These are phyloP conservation scores for Diplodia seriata DNA, from an alignment of 2,329 filamentous ascomycete genomes.

Conservation along the genomic window DNA sequence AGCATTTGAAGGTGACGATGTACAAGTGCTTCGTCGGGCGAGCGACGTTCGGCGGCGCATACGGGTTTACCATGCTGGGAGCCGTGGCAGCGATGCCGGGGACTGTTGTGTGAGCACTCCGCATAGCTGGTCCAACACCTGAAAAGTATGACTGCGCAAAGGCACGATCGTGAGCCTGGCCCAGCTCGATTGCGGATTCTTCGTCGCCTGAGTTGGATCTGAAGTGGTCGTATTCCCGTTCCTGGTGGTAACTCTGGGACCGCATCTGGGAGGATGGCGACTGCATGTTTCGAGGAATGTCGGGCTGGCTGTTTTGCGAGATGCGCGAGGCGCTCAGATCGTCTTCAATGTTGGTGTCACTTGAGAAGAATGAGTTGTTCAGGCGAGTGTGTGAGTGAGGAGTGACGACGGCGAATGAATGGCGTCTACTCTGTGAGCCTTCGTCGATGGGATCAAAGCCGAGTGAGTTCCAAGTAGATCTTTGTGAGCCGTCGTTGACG, in stretches of 20 bases:
- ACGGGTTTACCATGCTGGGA: constrained; percentile 40
- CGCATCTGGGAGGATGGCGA: constrained; percentile 27
- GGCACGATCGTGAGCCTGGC: constrained; percentile 31
- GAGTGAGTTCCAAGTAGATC: constrained; percentile 71
- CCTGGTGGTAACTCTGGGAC: constrained; percentile 18
- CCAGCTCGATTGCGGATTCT: constrained; percentile 31
- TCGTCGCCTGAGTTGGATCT: constrained; percentile 31
- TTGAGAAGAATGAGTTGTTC: constrained; percentile 37
- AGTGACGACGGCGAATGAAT: constrained; percentile 67
- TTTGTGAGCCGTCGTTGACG: constrained; percentile 41
- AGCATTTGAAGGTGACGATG: constrained; percentile 96
- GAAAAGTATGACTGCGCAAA: constrained; percentile 46
- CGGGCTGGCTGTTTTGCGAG: constrained; percentile 16
- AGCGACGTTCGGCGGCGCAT: constrained; percentile 44
- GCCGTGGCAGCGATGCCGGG: constrained; percentile 36
- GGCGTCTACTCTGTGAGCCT: constrained; percentile 73
- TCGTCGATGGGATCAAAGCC: constrained; percentile 68
- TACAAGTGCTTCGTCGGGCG: constrained; percentile 62
- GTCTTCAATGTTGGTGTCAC: constrained; percentile 34
- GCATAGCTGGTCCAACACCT: constrained; percentile 46
- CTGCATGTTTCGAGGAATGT: constrained; percentile 5
- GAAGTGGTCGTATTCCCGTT: constrained; percentile 31
- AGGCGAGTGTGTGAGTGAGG: constrained; percentile 40
- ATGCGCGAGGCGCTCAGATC: constrained; percentile 20
- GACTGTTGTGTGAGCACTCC: constrained; percentile 46